Evolutionary conservation across 352 stramenopile species (phyloP).

Genomic region (Phytophthora fragariaefolia): DNA sequence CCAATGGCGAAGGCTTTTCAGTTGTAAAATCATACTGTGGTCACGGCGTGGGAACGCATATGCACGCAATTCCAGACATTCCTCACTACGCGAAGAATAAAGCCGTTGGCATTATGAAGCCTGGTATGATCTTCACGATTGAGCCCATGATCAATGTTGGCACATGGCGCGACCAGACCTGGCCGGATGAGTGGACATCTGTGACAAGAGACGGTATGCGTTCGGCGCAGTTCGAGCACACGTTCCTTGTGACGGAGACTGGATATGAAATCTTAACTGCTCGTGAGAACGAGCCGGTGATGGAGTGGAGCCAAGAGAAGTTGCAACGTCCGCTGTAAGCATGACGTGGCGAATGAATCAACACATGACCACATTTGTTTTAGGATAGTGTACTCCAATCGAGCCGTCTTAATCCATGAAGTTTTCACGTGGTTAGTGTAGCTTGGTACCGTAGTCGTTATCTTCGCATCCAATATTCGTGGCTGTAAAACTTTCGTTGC

Average conservation of each 20-base stretch:
- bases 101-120: conserved; percentile 96
- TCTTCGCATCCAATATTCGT: conserved; percentile 56
- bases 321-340: conserved; percentile 62
- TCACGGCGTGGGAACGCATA: conserved; percentile 97
- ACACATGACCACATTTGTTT: background rate
- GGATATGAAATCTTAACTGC: conserved; percentile 97
- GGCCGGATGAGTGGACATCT: conserved; percentile 98
- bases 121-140: conserved; percentile 98
- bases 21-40: conserved; percentile 98
- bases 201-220: conserved; percentile 95
- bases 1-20: conserved; percentile 86
- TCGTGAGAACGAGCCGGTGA: conserved; percentile 80
- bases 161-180: conserved; percentile 89
- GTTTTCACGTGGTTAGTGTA: background rate
- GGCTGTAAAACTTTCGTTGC: conserved; percentile 59
- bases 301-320: conserved; percentile 83
- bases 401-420: background rate
- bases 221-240: conserved; percentile 98
- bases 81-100: conserved; percentile 99
- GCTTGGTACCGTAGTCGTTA: too few relatives aligned
- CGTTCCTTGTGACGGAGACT: conserved; percentile 97
- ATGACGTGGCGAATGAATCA: background rate
- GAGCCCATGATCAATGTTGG: conserved; percentile 99
- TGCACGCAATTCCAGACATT: conserved; percentile 97
- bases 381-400: conserved; percentile 15